These are phyloP conservation scores for Puccinia polysora DNA, from an alignment of 1,284 basidiomycete species.

Conservation along the genomic window DNA sequence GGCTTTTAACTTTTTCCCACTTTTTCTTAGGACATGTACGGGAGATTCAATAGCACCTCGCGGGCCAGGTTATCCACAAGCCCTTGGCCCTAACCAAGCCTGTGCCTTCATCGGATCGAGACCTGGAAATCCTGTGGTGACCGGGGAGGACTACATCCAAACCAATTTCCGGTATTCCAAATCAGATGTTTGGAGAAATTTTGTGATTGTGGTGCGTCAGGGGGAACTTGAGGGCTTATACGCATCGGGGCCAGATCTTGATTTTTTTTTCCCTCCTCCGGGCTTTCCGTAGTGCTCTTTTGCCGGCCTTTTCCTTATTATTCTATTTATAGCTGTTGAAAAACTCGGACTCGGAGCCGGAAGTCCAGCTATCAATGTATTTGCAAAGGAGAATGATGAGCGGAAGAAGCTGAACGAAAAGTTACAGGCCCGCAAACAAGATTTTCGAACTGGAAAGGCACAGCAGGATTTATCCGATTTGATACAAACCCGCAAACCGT, in stretches of 20 bases:
- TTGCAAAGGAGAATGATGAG: conserved; percentile 67
- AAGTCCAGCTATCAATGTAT: conserved; percentile 50
- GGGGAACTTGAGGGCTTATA: neutral
- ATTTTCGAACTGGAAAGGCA: conserved; percentile 9
- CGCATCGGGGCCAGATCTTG: neutral
- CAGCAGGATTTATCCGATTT: conserved; percentile 9
- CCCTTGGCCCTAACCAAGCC: conserved; percentile 55
- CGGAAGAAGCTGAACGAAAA: conserved; percentile 63
- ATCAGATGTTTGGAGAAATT: conserved; percentile 28
- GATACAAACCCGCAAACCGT: conserved; percentile 55
- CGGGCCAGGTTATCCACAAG: conserved; percentile 52
- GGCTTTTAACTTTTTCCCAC: neutral
- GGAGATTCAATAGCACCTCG: conserved; percentile 53
- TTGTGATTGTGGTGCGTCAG: conserved; percentile 22
- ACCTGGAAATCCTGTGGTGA: conserved; percentile 51
- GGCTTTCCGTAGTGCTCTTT: conserved; percentile 9
- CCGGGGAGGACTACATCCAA: conserved; percentile 53
- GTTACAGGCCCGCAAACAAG: conserved; percentile 60
- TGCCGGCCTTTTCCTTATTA: conserved; percentile 5
- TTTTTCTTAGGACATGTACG: conserved; percentile 45
- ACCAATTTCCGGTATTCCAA: conserved; percentile 5
- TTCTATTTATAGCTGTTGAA: conserved; percentile 35
- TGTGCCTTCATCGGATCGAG: conserved; percentile 53
- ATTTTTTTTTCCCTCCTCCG: neutral
- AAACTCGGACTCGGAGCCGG: conserved; percentile 8